These are phyloP conservation scores for Epichloe amarillans DNA, from an alignment of 2,329 filamentous ascomycete genomes.

Conservation along the genomic window DNA sequence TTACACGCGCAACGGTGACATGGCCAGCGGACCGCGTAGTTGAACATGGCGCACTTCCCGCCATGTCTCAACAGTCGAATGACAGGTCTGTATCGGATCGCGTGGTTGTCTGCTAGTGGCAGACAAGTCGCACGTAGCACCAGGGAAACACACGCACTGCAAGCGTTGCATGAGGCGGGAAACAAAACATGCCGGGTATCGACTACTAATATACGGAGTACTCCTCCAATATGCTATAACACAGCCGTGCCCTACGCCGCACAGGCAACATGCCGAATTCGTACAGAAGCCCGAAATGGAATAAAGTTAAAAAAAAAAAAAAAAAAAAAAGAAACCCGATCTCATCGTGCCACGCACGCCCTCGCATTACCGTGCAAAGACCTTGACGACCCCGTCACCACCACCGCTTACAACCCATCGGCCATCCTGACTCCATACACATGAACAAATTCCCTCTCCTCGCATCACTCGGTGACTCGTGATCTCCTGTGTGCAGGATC, in stretches of 20 bases:
- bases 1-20: no score
- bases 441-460: slow-evolving; percentile 85
- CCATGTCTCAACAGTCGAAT: no score
- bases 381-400: slow-evolving; percentile 91
- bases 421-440: slow-evolving; percentile 92
- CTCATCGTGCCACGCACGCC: background rate
- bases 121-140: no score
- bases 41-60: no score
- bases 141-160: no score
- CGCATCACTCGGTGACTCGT: slow-evolving; percentile 88
- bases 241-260: slow-evolving; percentile 2
- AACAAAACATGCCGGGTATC: slow-evolving; percentile 18
- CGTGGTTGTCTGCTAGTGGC: no score
- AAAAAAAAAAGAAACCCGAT: background rate
- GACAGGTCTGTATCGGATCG: no score
- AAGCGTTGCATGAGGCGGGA: no score
- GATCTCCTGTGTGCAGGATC: slow-evolving; percentile 89
- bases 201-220: slow-evolving; percentile 17
- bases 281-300: background rate
- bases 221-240: slow-evolving; percentile 9
- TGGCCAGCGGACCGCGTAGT: no score
- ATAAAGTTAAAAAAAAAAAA: background rate
- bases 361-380: slow-evolving; percentile 49
- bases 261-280: slow-evolving; percentile 6
- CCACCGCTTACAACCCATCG: slow-evolving; percentile 90